Evolutionary conservation across 352 stramenopile species (phyloP).

Genomic region (Pythium diclinum): DNA sequence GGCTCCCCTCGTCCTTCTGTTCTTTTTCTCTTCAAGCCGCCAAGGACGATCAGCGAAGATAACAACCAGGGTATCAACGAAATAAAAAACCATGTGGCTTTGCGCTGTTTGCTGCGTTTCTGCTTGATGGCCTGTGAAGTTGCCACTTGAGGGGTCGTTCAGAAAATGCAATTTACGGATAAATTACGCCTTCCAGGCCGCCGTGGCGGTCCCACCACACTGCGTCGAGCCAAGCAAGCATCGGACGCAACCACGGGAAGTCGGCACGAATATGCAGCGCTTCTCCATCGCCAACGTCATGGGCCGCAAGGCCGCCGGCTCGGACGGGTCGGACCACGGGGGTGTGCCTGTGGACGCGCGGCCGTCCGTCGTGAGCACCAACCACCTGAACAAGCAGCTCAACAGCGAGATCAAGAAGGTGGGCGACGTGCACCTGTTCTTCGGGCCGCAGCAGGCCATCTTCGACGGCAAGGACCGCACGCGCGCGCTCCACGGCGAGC

Average conservation of each 20-base stretch:
- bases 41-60: slow-evolving; percentile 1
- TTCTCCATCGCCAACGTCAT: slow-evolving; percentile 79
- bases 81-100: slow-evolving; percentile 3
- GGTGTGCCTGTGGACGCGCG: slow-evolving; percentile 31
- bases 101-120: neutral
- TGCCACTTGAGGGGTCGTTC: neutral
- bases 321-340: slow-evolving; percentile 36
- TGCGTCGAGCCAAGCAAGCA: neutral
- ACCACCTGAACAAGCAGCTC: slow-evolving; percentile 73
- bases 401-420: slow-evolving; percentile 51
- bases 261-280: slow-evolving; percentile 51
- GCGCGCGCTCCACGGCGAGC: slow-evolving; percentile 83
- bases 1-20: slow-evolving; percentile 1
- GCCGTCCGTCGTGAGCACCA: slow-evolving; percentile 61
- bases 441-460: slow-evolving; percentile 65
- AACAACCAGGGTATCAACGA: neutral
- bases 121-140: neutral
- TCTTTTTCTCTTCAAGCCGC: slow-evolving; percentile 4
- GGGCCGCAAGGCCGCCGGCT: slow-evolving; percentile 43
- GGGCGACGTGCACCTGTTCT: slow-evolving; percentile 78
- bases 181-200: neutral
- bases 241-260: neutral
- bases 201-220: neutral
- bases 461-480: slow-evolving; percentile 72
- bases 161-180: neutral